phyloP scores from a whole-genome alignment of 2,329 filamentous ascomycete genomes.

The Cladosporium halotolerans region DNA sequence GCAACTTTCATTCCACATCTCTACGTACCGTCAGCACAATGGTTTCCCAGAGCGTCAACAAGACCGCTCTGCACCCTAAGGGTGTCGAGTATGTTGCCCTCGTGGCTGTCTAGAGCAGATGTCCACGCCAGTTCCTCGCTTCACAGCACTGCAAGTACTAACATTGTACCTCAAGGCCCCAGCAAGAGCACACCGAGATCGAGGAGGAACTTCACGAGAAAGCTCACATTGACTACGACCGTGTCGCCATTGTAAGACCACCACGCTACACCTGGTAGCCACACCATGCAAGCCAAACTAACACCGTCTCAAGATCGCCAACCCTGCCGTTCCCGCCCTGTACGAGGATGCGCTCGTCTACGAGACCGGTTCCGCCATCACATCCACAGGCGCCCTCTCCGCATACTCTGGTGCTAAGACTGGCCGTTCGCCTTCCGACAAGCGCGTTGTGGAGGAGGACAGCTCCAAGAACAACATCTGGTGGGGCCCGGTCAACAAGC shows the following conservation, averaged over 20 bases:
- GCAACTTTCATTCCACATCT: constrained; percentile 55
- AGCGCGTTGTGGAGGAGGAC: constrained; percentile 91
- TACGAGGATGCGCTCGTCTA: constrained; percentile 99
- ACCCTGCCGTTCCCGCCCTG: constrained; percentile 88
- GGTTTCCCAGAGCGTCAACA: constrained; percentile 63
- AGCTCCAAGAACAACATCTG: constrained; percentile 87
- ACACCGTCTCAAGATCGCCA: constrained; percentile 56
- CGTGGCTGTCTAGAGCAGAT: too few relatives aligned
- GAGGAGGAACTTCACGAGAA: constrained; percentile 96
- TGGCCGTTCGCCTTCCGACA: constrained; percentile 91
- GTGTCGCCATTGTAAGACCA: constrained; percentile 82
- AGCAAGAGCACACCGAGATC: constrained; percentile 86
- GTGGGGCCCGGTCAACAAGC: constrained; percentile 99
- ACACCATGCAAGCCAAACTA: not conserved
- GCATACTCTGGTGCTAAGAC: constrained; percentile 99
- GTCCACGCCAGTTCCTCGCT: too few relatives aligned
- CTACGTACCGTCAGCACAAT: constrained; percentile 40
- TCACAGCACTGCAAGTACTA: not conserved
- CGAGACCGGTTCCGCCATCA: constrained; percentile 96
- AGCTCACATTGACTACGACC: constrained; percentile 98
- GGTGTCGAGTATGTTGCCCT: constrained; percentile 71
- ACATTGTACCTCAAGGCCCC: constrained; percentile 53
- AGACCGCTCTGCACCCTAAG: constrained; percentile 82
- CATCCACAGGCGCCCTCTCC: constrained; percentile 86
- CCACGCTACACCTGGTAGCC: not conserved